Evolutionary conservation across 495 filamentous ascomycete genomes (phyloP), one percentile per base, ranked within the genome.

Genomic region (Gamarada debralockiae): DNA sequence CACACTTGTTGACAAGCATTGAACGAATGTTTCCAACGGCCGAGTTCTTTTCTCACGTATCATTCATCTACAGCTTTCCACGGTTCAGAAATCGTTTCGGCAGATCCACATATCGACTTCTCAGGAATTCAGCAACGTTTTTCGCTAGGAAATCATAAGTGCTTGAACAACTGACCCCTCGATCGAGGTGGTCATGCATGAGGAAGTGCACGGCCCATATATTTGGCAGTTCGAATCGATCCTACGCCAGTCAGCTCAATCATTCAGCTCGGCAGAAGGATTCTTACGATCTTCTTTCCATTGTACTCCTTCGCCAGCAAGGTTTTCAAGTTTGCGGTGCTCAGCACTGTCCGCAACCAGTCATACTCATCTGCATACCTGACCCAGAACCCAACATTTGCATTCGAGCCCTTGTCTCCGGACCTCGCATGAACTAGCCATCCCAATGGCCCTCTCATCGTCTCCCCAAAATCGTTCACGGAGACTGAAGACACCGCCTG

Each of bases 81-180:
- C 60, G 49, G 21, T 57, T 59, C 18, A 68, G 51, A 55, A 72
- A 71, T 48, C 51, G 60, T 42, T 27, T 50, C 8, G 78, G 80
- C 10, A 82, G 52, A 62, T 76, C 74, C 15, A 80, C 77, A 57
- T 71, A 62, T 33, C 65, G 65, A 31, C 68, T 65, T 31, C 79
- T 64, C 48, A 83, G 45, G 53, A 65, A 81, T 61, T 82, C 78
- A 24, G 74, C 77, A 18, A 80, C 72, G 50, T 80, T 79, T 64
- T 83, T 82, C 1, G 76, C 78, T 49, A 83, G 57, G 39, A 76
- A 72, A 49, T 82, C 78, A 27, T 75, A 67, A 0, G 67, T 74
- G 14, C 68, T 72, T 0, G 73, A 75, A 36, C 71, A 73, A 14
- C 67, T 72, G 1, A 80, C 77, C 3, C 79, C 80, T 8, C 78